Evolutionary conservation across 768 basidiomycete species (phyloP), one percentile per base, ranked within the genome.

Genomic region (Tulasnella sp.): DNA sequence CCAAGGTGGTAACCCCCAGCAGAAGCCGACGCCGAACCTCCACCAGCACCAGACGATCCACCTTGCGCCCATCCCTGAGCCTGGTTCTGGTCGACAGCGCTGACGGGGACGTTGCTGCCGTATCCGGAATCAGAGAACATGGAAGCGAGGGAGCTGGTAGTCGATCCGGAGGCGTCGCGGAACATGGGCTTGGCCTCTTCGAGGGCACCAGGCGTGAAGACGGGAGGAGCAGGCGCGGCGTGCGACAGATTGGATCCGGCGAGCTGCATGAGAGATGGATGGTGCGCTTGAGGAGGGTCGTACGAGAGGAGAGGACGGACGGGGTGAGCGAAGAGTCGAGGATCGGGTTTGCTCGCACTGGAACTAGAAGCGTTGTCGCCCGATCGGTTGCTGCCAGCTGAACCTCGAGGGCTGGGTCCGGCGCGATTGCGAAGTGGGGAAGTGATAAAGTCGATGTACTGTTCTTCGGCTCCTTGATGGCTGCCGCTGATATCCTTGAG

Each of bases 201-300:
- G 90, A 76, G 91, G 91, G 80, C 97, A 98, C 83, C 99, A 97
- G 77, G 98, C 91, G 83, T 99, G 97, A 68, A 99, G 93, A 14
- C 97, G 95, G 71, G 95, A 64, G 58, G 58, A 29, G 29, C 29
- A 64, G 58, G 58, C 31, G 29, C 29, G 15, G 58, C 8, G 5
- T 64, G 58, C 6, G 58, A 25, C 29, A 64, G 5, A 4, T 25
- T 34, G 58, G 58, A 64, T 64, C 58, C 58, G 31, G 58, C 58
- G 29, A 64, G 29, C 15, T 64, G 58, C 58, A 64, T 64, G 58
- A 64, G 58, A 1, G 58, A 34, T 8, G 58, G 58, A 9, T 29
- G 58, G 22, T 64, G 58, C 29, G 2, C 14, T 3, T 5, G 31
- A 17, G 58, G 58, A 14, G 58, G 25, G 7, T 64, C 58, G 58